Conservation (phyloP, 129 eudicot genomes). For the Arctium lappa region DNA sequence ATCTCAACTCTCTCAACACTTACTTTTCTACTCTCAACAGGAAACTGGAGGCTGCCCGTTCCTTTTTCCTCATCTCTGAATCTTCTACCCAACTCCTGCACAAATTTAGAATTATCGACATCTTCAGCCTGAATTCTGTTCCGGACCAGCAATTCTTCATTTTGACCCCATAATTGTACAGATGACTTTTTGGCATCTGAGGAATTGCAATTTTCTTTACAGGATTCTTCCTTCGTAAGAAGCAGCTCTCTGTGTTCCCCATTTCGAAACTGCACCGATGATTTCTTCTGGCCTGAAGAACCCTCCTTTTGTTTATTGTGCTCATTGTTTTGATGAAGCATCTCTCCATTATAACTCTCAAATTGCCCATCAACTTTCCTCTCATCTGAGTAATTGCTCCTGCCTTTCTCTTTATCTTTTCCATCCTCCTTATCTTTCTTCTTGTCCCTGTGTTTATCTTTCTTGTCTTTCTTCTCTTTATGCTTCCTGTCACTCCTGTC, state of each 20-base stretch:
- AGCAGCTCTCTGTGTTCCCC: conserved; percentile 15
- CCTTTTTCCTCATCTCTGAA: conserved; percentile 52
- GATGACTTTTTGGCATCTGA: conserved; percentile 19
- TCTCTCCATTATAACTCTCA: conserved; percentile 35
- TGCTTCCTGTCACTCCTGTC: conserved; percentile 54
- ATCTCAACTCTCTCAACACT: conserved; percentile 23
- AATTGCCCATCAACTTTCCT: conserved; percentile 22
- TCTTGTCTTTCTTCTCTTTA: conserved; percentile 63
- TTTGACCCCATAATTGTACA: conserved; percentile 27
- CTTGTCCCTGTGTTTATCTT: conserved; percentile 63
- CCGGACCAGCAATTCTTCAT: conserved; percentile 31
- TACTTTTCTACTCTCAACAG: conserved; percentile 37
- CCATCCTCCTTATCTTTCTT: conserved; percentile 34
- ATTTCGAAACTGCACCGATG: neutral
- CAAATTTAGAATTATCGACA: conserved; percentile 38
- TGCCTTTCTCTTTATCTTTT: conserved; percentile 25
- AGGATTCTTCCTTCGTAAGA: neutral
- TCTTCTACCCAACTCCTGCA: conserved; percentile 58
- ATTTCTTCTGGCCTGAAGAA: conserved; percentile 18
- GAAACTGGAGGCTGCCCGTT: conserved; percentile 48
- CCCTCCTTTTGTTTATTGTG: neutral
- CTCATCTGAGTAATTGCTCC: conserved; percentile 42
- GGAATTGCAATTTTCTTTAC: conserved; percentile 22
- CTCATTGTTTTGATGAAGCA: conserved; percentile 26
- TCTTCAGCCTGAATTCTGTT: conserved; percentile 24